Evolutionary conservation across 192 early-diverging fungal genomes (phyloP).

Genomic region (Coemansia sp.): DNA sequence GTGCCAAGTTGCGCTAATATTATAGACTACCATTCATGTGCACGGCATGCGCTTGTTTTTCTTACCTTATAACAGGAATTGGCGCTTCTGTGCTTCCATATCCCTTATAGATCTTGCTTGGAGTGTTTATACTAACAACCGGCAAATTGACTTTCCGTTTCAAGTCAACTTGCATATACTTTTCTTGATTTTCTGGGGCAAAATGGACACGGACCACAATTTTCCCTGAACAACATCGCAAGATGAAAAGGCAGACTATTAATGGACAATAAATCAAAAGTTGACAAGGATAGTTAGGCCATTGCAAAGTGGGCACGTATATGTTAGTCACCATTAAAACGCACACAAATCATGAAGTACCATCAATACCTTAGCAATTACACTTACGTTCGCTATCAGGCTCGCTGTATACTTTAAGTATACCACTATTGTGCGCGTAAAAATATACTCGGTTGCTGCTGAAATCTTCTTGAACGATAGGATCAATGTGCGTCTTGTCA

Average conservation of each 20-base stretch:
- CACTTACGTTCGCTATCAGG: slow-evolving; percentile 28
- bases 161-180: neutral
- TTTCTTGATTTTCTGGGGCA: slow-evolving; percentile 9
- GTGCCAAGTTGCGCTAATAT: no score
- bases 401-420: slow-evolving; percentile 26
- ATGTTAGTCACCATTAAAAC: neutral
- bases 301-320: neutral
- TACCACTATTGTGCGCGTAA: slow-evolving; percentile 38
- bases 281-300: neutral
- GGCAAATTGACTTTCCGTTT: neutral
- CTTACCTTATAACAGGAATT: slow-evolving; percentile 31
- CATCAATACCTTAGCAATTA: no score
- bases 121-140: neutral
- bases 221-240: slow-evolving; percentile 30
- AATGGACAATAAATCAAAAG: no score
- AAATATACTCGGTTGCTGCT: slow-evolving; percentile 22
- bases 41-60: no score
- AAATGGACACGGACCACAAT: slow-evolving; percentile 19
- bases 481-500: slow-evolving; percentile 17
- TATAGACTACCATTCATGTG: no score
- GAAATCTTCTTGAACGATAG: slow-evolving; percentile 15
- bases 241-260: slow-evolving; percentile 20
- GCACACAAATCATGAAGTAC: no score
- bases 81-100: neutral
- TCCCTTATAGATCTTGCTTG: neutral